These are phyloP conservation scores for Apiotrichum montevideense DNA, from an alignment of 1,284 basidiomycete genomes.

Conservation along the genomic window DNA sequence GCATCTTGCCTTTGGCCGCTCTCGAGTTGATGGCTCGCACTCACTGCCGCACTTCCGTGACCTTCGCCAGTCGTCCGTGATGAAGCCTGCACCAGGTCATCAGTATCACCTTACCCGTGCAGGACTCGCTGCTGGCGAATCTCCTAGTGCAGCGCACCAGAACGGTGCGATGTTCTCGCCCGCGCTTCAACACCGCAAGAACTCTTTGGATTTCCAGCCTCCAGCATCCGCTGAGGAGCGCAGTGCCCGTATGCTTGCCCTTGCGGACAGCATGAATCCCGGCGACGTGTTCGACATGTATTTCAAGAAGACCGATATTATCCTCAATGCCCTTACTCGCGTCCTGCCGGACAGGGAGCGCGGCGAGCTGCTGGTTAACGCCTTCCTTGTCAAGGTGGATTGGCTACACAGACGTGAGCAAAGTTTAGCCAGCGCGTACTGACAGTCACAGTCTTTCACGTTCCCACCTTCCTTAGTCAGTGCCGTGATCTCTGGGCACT, in stretches of 20 bases:
- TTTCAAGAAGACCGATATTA: slow-evolving; percentile 41
- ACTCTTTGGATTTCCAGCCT: background rate
- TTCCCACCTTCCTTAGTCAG: slow-evolving; percentile 44
- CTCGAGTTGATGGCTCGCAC: slow-evolving; percentile 35
- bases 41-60: slow-evolving; percentile 35
- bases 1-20: slow-evolving; percentile 46
- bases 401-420: slow-evolving; percentile 48
- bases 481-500: slow-evolving; percentile 46
- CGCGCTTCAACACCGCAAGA: background rate
- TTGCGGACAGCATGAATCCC: slow-evolving; percentile 41
- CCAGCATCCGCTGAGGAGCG: slow-evolving; percentile 25
- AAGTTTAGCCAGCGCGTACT: background rate
- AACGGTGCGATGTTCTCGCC: slow-evolving; percentile 3
- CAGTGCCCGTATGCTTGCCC: slow-evolving; percentile 24
- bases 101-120: slow-evolving; percentile 35
- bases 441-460: slow-evolving; percentile 32
- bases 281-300: slow-evolving; percentile 43
- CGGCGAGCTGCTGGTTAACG: slow-evolving; percentile 42
- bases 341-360: slow-evolving; percentile 40
- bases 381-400: slow-evolving; percentile 44
- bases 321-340: slow-evolving; percentile 38
- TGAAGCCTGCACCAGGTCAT: slow-evolving; percentile 30
- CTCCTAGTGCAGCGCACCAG: background rate
- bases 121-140: slow-evolving; percentile 7
- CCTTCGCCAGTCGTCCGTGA: slow-evolving; percentile 20